phyloP scores from a whole-genome alignment of 2,329 filamentous ascomycete genomes.

The Byssoonygena ceratinophila region DNA sequence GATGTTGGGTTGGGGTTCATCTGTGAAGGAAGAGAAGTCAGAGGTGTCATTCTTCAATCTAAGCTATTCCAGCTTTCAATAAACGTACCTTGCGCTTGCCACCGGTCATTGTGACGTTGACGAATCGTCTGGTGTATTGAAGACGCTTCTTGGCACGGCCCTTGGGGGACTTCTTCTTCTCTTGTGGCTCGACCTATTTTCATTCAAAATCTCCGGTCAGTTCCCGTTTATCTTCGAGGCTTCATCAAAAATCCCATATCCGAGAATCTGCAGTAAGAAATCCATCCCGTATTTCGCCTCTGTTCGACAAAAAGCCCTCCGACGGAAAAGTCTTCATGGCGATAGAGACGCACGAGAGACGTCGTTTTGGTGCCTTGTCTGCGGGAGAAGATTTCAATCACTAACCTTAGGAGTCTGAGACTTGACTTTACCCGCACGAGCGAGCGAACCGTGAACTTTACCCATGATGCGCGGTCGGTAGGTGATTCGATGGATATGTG shows the following conservation, averaged over 20 bases:
- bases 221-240: neutral
- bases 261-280: neutral
- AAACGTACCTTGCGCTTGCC: conserved; percentile 91
- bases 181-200: conserved; percentile 67
- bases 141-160: conserved; percentile 95
- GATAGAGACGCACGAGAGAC: neutral
- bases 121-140: conserved; percentile 93
- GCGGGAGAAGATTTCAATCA: neutral
- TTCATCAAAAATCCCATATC: neutral
- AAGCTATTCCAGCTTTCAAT: no score
- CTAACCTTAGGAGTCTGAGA: conserved; percentile 50
- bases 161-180: conserved; percentile 96
- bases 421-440: conserved; percentile 97
- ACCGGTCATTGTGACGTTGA: conserved; percentile 93
- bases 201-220: neutral
- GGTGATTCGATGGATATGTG: conserved; percentile 11
- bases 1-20: conserved; percentile 80
- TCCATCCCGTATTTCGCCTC: neutral
- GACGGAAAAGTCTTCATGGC: neutral
- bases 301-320: neutral
- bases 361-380: neutral
- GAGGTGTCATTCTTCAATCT: no score
- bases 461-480: conserved; percentile 53
- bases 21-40: conserved; percentile 31
- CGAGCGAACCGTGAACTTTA: conserved; percentile 79